Base-by-base conservation (phyloP, 164 flowering plant genomes). In the Kingdonia uniflora region DNA sequence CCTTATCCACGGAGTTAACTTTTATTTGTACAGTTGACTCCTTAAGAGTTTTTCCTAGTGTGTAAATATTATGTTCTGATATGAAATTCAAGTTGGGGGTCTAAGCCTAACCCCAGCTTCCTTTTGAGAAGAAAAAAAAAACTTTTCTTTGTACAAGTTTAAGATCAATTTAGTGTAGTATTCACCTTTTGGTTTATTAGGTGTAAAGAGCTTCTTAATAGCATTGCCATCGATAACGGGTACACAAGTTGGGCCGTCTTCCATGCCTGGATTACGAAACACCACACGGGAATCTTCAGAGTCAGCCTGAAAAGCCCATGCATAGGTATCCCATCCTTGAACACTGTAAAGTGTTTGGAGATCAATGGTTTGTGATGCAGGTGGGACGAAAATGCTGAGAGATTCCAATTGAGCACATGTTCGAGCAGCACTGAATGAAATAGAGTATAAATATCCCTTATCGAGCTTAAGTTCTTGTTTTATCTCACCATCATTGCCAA, bases 341-440 rank as follows among this genome's bases (percentile, higher is more conserved):
- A 88, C 82, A 45, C 63, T 85, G 65, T 88, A 84, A 58, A 92
- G 68, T 8, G 98, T 92, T 69, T 92, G 98, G 26, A 92, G 73
- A 72, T 92, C 96, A 51, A 92, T 74, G 51, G 71, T 75, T 71
- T 80, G 90, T 24, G 94, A 79, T 11, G 91, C 83, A 0, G 92
- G 75, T 0, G 74, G 73, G 42, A 84, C 85, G 0, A 95, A 85
- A 54, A 92, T 80, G 60, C 88, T 92, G n/a, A 92, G 68, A 16
- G 95, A 74, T 76, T 92, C 98, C 35, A 83, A 74, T 74, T 84
- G 95, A 0, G 98, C 98, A 67, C 98, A 92, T 5, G 98, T 92
- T 60, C 98, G 80, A 2, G 98, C 92, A 19, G 96, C 96, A 51
- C 85, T 80, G 75, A 91, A 91, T 10, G 96, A 85, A 58, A 91